phyloP scores from a whole-genome alignment of 352 stramenopile genomes.

The Saprolegnia parasitica region DNA sequence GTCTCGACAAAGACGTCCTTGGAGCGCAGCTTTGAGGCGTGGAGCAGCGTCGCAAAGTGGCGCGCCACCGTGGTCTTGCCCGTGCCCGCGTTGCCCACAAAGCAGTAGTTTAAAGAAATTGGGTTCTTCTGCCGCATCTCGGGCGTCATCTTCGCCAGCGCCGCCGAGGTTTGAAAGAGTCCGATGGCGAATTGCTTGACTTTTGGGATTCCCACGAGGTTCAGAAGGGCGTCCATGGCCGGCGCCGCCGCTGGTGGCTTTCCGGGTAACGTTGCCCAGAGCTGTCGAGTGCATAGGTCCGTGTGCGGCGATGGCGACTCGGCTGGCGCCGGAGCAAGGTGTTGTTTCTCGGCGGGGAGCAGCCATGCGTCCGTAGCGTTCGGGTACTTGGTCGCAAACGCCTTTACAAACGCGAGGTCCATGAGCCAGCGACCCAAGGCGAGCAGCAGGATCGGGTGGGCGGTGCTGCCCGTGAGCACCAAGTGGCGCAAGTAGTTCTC shows the following conservation, averaged over 20 bases:
- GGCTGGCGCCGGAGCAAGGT: constrained; percentile 21
- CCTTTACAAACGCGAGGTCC: constrained; percentile 38
- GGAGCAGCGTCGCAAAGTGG: constrained; percentile 76
- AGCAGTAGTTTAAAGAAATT: constrained; percentile 68
- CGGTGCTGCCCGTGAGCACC: constrained; percentile 27
- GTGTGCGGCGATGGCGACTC: background rate
- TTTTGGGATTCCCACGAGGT: constrained; percentile 72
- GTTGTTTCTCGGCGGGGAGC: constrained; percentile 32
- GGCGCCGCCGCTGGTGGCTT: constrained; percentile 34
- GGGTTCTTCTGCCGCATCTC: constrained; percentile 66
- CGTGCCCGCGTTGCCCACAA: constrained; percentile 64
- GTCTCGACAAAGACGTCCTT: constrained; percentile 37
- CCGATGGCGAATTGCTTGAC: constrained; percentile 74
- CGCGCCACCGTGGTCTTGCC: constrained; percentile 79
- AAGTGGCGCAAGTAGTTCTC: constrained; percentile 39
- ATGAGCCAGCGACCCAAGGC: constrained; percentile 43
- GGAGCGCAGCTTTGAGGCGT: constrained; percentile 59
- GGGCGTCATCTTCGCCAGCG: constrained; percentile 46
- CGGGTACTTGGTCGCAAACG: constrained; percentile 54
- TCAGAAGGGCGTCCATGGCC: constrained; percentile 78
- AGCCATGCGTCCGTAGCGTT: constrained; percentile 46
- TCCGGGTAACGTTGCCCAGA: constrained; percentile 37
- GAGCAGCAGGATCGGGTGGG: constrained; percentile 55
- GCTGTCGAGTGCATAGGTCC: constrained; percentile 34
- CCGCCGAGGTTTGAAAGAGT: constrained; percentile 71